phyloP scores from a whole-genome alignment of 257 asterid species.

The Solanum sejunctum region DNA sequence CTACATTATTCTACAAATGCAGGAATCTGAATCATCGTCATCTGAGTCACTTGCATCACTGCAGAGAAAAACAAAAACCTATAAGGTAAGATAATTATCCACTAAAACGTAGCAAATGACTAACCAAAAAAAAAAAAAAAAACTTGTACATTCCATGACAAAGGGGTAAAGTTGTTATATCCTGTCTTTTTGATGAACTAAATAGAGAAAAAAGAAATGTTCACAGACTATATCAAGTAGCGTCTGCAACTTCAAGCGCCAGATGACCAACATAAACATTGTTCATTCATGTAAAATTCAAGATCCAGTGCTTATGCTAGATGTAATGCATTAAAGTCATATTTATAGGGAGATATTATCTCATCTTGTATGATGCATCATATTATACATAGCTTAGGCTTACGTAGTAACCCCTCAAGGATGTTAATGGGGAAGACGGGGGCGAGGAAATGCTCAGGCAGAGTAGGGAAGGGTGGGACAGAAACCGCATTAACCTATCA shows the following conservation, averaged over 20 bases:
- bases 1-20: slow-evolving; percentile 78
- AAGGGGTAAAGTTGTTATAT: background rate
- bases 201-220: background rate
- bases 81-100: background rate
- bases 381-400: background rate
- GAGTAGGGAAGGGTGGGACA: background rate
- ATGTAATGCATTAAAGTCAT: background rate
- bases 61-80: slow-evolving; percentile 17
- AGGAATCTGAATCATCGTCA: slow-evolving; percentile 61
- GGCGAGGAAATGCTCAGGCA: background rate
- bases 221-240: background rate
- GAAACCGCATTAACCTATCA: background rate
- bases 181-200: background rate
- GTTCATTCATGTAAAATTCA: background rate
- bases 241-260: background rate
- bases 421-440: background rate
- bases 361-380: background rate
- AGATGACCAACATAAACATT: background rate
- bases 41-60: slow-evolving; percentile 70
- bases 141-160: background rate
- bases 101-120: background rate
- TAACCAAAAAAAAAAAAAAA: background rate
- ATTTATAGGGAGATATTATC: background rate
- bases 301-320: background rate
- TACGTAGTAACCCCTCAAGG: background rate